These are phyloP conservation scores for Plectosphaerella cucumerina DNA, from an alignment of 2,329 filamentous ascomycete species.

Conservation along the genomic window DNA sequence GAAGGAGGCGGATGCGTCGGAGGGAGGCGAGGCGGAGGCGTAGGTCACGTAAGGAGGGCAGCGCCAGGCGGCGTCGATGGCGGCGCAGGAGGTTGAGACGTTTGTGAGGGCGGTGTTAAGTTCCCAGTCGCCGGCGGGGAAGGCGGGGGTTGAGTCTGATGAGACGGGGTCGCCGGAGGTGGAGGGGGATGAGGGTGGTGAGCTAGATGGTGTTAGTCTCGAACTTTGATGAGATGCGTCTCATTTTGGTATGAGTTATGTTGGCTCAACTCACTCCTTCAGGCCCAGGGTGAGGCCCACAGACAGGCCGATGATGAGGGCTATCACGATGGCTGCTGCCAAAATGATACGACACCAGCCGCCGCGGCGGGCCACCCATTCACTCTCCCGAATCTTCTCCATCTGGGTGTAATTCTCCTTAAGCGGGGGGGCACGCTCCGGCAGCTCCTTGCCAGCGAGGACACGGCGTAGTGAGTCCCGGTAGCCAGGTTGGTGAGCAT, in stretches of 20 bases:
- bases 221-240: constrained; percentile 2
- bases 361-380: constrained; percentile 17
- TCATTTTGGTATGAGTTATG: background rate
- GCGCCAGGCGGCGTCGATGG: constrained; percentile 53
- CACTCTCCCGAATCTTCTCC: constrained; percentile 7
- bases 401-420: background rate
- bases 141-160: constrained; percentile 22
- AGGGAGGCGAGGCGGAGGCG: constrained; percentile 23
- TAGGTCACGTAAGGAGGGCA: constrained; percentile 57
- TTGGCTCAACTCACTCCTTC: constrained; percentile 22
- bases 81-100: constrained; percentile 51
- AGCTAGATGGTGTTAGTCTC: constrained; percentile 1
- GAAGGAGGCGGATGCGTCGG: constrained; percentile 40
- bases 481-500: too few relatives aligned
- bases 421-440: constrained; percentile 1
- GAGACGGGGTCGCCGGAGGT: constrained; percentile 2
- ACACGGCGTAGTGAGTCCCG: too few relatives aligned
- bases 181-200: background rate
- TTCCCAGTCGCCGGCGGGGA: constrained; percentile 60
- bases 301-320: constrained; percentile 29
- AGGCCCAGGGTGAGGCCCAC: constrained; percentile 36
- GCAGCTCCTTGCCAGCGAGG: background rate
- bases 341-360: constrained; percentile 29
- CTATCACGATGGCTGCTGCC: constrained; percentile 21
- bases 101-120: constrained; percentile 55